Conservation (phyloP, 1,284 basidiomycete genomes). For the Cutaneotrichosporon daszewskae region DNA sequence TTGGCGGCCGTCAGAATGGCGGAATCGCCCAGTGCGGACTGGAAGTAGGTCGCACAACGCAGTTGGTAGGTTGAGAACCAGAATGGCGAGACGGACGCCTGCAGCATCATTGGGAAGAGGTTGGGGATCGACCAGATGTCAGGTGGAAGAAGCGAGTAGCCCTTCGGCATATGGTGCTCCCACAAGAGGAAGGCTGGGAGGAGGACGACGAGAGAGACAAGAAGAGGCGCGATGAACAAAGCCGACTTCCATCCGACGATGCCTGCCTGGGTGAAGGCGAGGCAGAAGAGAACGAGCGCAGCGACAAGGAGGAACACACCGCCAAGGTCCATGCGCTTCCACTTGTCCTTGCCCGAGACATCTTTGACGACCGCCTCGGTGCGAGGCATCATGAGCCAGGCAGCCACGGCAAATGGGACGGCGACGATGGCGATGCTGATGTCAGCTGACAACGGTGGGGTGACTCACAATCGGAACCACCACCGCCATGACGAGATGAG, state of each 20-base stretch:
- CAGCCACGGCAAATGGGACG: conserved; percentile 31
- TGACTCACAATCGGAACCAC: conserved; percentile 41
- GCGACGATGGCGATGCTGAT: conserved; percentile 26
- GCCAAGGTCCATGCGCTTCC: conserved; percentile 43
- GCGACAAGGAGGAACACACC: conserved; percentile 36
- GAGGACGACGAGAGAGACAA: conserved; percentile 18
- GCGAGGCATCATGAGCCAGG: conserved; percentile 37
- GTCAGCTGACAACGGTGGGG: conserved; percentile 12
- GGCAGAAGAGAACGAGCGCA: conserved; percentile 38
- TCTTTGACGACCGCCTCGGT: conserved; percentile 38
- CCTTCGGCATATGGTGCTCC: conserved; percentile 32
- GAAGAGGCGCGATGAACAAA: conserved; percentile 40
- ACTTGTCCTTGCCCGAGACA: conserved; percentile 34
- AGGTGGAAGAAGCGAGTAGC: conserved; percentile 41
- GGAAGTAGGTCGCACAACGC: conserved; percentile 41
- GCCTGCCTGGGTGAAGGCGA: conserved; percentile 41
- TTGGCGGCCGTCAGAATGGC: conserved; percentile 41
- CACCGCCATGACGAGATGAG: conserved; percentile 40
- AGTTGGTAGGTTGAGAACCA: conserved; percentile 39
- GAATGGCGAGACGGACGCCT: conserved; percentile 24
- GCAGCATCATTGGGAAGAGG: conserved; percentile 39
- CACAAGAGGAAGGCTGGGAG: conserved; percentile 23
- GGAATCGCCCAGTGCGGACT: conserved; percentile 32
- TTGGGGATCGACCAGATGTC: conserved; percentile 42
- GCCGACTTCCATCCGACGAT: conserved; percentile 35